A percentile compares a stretch with the other conserved stretches of the same genome.
Evolutionary conservation across 2,329 filamentous ascomycete genomes (phyloP).

Genomic region (Stagonosporopsis rhizophila): DNA sequence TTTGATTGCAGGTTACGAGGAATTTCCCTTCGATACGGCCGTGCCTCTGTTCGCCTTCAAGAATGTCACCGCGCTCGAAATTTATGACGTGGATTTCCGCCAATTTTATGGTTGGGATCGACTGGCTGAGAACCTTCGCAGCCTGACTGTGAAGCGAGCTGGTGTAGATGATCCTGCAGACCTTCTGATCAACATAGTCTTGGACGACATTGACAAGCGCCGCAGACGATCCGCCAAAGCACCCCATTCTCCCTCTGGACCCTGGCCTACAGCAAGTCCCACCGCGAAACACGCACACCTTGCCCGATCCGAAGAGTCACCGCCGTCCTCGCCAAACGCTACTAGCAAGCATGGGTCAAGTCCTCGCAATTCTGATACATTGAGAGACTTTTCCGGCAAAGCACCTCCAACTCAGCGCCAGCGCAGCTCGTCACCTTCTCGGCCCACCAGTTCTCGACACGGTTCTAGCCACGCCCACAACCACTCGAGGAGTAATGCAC

Average conservation of each 20-base stretch:
- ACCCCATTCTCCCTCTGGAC: conserved; percentile 78
- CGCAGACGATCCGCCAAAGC: conserved; percentile 86
- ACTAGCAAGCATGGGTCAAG: conserved; percentile 57
- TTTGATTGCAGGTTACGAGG: conserved; percentile 91
- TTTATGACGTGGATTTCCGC: conserved; percentile 93
- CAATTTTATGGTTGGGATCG: conserved; percentile 98
- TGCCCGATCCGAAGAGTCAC: conserved; percentile 71
- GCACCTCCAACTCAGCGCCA: conserved; percentile 54
- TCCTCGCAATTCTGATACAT: conserved; percentile 55
- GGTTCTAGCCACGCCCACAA: conserved; percentile 68
- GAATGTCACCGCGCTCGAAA: conserved; percentile 91
- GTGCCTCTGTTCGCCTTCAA: conserved; percentile 98
- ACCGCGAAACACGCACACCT: conserved; percentile 70
- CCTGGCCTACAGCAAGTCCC: conserved; percentile 70
- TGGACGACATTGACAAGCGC: conserved; percentile 95
- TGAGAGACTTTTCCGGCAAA: conserved; percentile 65
- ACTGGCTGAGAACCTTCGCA: conserved; percentile 88
- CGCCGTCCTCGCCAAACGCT: conserved; percentile 52
- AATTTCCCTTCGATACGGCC: conserved; percentile 97
- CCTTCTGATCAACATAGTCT: conserved; percentile 87
- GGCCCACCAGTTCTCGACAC: conserved; percentile 78
- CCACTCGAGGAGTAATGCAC: conserved; percentile 64
- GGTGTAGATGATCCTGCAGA: conserved; percentile 89
- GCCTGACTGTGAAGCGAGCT: conserved; percentile 85
- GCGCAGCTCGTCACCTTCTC: conserved; percentile 81